Evolutionary conservation across 2,329 filamentous ascomycete species (phyloP).

Genomic region (Juglanconis oblonga): DNA sequence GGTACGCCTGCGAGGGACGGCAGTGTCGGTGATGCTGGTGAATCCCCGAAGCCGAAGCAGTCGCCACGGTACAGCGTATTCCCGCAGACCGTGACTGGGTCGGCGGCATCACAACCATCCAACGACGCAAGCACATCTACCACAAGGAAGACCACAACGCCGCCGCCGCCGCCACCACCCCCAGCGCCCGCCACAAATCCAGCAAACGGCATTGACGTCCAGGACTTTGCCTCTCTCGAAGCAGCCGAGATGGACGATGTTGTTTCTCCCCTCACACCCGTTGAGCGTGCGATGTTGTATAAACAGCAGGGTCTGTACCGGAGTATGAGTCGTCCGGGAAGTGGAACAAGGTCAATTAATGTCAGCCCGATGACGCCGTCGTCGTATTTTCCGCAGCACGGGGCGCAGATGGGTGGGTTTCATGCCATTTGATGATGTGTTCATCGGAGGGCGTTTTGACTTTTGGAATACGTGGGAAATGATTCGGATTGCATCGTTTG

Average conservation of each 20-base stretch:
- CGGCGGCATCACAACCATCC: background rate
- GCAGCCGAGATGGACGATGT: constrained; percentile 19
- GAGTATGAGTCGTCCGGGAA: background rate
- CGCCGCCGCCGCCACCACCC: background rate
- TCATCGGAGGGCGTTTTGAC: background rate
- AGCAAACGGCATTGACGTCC: background rate
- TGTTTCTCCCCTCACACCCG: constrained; percentile 15
- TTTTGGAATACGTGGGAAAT: background rate
- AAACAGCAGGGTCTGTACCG: constrained; percentile 10
- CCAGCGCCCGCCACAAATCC: background rate
- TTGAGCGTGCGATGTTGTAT: constrained; percentile 17
- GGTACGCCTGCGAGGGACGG: background rate
- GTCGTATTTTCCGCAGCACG: constrained; percentile 1
- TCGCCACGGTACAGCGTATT: constrained; percentile 7
- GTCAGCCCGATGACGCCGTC: constrained; percentile 14
- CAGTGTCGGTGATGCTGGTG: background rate
- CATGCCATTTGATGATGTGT: constrained; percentile 11
- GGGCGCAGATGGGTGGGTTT: constrained; percentile 6
- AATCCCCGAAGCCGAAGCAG: constrained; percentile 3
- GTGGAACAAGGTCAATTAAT: background rate
- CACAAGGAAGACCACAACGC: background rate
- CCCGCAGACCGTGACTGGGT: background rate
- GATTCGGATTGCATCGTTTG: background rate
- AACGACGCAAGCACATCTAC: background rate
- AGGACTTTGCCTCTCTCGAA: constrained; percentile 17